Percentiles rank a stretch among this genome's conserved stretches.
Evolutionary conservation across 441 rosid species (phyloP).

Genomic region (Jatropha podagrica): DNA sequence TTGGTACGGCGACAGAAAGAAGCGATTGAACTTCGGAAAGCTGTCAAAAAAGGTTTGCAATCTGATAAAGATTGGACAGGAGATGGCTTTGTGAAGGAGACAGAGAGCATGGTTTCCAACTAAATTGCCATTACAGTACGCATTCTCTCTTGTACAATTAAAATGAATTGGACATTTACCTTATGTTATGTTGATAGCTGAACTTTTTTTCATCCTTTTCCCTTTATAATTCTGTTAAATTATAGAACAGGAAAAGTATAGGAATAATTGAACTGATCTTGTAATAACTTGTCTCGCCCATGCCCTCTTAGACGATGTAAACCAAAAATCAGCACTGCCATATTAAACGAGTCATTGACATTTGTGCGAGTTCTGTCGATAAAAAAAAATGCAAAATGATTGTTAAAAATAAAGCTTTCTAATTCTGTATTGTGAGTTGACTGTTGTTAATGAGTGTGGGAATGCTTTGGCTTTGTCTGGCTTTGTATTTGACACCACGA

Average conservation of each 20-base stretch:
- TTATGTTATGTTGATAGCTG: constrained; percentile 7
- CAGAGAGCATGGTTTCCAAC: constrained; percentile 97
- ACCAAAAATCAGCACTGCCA: not conserved
- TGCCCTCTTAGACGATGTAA: not conserved
- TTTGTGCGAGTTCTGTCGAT: not conserved
- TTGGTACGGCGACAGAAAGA: constrained; percentile 75
- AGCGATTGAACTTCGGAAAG: constrained; percentile 75
- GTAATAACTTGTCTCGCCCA: not conserved
- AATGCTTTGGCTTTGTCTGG: too few species aligned
- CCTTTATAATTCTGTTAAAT: not conserved
- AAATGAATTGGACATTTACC: constrained; percentile 16
- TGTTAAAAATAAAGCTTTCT: too few species aligned
- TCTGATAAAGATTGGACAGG: constrained; percentile 99
- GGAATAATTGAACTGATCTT: not conserved
- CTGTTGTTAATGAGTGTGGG: too few species aligned
- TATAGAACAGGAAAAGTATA: not conserved
- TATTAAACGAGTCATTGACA: not conserved
- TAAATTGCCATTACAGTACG: constrained; percentile 27
- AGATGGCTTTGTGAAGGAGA: constrained; percentile 90
- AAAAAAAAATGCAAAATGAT: too few species aligned
- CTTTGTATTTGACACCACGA: too few species aligned
- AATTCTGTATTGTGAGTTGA: too few species aligned
- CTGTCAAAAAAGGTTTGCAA: constrained; percentile 64
- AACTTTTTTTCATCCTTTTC: not conserved
- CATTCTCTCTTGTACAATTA: not conserved